Evolutionary conservation across 805 yeast genomes (phyloP).

Genomic region (Candida caryicola): DNA sequence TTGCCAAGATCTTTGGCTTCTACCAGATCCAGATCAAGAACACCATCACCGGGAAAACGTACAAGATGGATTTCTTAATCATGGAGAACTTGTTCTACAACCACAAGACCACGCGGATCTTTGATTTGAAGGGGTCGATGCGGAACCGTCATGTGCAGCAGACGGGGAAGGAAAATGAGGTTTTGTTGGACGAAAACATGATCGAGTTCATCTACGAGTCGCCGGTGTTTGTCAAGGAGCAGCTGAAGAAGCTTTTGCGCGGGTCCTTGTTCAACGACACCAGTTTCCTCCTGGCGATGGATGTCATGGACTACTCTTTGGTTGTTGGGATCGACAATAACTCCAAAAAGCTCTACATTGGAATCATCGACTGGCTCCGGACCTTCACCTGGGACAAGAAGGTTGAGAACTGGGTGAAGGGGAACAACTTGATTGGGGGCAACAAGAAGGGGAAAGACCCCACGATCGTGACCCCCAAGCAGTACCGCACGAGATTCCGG

Average conservation of each 20-base stretch:
- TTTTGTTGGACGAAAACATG: slow-evolving; percentile 93
- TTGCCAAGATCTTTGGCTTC: slow-evolving; percentile 93
- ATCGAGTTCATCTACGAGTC: slow-evolving; percentile 95
- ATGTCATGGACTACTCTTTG: slow-evolving; percentile 96
- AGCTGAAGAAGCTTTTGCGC: slow-evolving; percentile 78
- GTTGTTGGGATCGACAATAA: slow-evolving; percentile 84
- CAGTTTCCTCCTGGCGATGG: slow-evolving; percentile 89
- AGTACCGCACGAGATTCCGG: slow-evolving; percentile 87
- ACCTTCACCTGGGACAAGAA: slow-evolving; percentile 99
- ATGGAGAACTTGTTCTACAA: slow-evolving; percentile 95
- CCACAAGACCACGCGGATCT: slow-evolving; percentile 75
- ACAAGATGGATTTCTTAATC: slow-evolving; percentile 85
- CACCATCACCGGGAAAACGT: slow-evolving; percentile 67
- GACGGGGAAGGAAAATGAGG: slow-evolving; percentile 94
- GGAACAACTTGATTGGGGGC: slow-evolving; percentile 75
- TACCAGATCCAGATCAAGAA: slow-evolving; percentile 89
- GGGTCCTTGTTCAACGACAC: slow-evolving; percentile 96
- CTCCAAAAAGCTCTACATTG: slow-evolving; percentile 74
- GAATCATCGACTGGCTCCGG: slow-evolving; percentile 89
- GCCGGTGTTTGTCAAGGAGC: slow-evolving; percentile 90
- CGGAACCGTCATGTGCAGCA: slow-evolving; percentile 94
- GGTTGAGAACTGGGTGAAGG: slow-evolving; percentile 98
- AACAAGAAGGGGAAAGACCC: slow-evolving; percentile 87
- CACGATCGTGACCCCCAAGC: slow-evolving; percentile 95
- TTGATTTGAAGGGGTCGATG: slow-evolving; percentile 97